Evolutionary conservation across 805 yeast genomes (phyloP), one percentile per base, ranked within the genome.

Genomic region (Wickerhamiella domercqiae): DNA sequence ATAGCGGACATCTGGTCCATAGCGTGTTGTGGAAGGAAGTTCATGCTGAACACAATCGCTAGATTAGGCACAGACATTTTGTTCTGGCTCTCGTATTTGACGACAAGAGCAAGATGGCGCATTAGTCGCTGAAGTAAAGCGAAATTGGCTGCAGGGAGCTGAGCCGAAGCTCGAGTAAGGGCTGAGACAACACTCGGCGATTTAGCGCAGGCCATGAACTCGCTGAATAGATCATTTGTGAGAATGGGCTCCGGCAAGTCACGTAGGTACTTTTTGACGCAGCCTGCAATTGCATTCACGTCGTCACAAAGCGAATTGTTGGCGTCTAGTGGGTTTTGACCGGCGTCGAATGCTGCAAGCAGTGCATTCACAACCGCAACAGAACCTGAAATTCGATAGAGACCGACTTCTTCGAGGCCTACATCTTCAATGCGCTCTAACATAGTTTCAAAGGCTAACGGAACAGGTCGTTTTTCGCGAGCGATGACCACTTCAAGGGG

Each of bases 341-440:
- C 70, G 38, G 69, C 70, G 42, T 68, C 74, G 50, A 73, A 72
- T 11, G 73, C 70, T 25, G 58, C 60, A 48, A 68, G 71, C 42
- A 73, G 56, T 4, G 66, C 59, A 36, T 71, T 68, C 32, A 73
- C 71, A 35, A 72, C 67, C 5, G 73, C 75, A 28, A 70, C 63
- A 6, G 78, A 71, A 3, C 78, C 79, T 1, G 78, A 73, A 24
- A 73, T 64, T 54, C 97, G 72, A 55, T 87, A 87, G 11, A 87
- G 64, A 14, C 97, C 97, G 38, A 82, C 80, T 53, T 86, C 96
- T 47, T 82, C 84, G 21, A 87, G 55, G 0, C 97, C 95, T 38
- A 86, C 71, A n/a, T 64, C 59, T 55, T 87, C 97, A 45, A 87
- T 79, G 47, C 78, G 90, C 33, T 66, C 66, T 47, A 84, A 64